Base-by-base conservation (phyloP, 108 stramenopile genomes). In the Nannochloropsis salina region DNA sequence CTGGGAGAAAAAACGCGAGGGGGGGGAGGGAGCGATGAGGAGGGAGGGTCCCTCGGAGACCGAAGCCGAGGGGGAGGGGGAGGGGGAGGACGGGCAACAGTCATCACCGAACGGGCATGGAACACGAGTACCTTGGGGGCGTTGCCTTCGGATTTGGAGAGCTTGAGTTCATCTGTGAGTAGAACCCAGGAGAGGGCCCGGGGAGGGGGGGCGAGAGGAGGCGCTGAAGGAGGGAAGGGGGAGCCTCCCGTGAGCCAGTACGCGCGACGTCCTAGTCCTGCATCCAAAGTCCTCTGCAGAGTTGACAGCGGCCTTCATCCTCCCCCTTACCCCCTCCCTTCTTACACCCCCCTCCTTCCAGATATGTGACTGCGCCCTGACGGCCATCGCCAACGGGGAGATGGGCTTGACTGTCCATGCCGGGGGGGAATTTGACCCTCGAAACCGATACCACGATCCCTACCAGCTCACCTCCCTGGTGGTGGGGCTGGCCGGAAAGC, bases 351-450 rank as follows among this genome's bases (percentile, higher is more conserved):
- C 61, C 61, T 74, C 5, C 61, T n/a, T 4, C 3, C 61, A 74
- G 61, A 74, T 74, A 15, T 74, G 61, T n/a, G 61, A 74, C 61
- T 74, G 61, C 61, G 61, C 61, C 61, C 61, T 74, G 61, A 74
- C 61, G 61, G 61, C 61, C 61, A 74, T 74, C 61, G 61, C 61
- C 61, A 74, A 74, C 5, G 61, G 61, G 61, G 61, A 74, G 4
- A 74, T 74, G 61, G 61, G 61, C 61, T n/a, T 74, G 61, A 74
- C 61, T 2, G 61, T 74, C 20, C 61, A 74, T n/a, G 61, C 61
- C 61, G 61, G 61, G 3, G 61, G 61, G 2, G 61, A 74, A 74
- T 74, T 74, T 5, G 61, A 74, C 61, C 20, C 61, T 4, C 61
- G 4, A 15, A 74, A 74, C 4, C 15, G n/a, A n/a, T 74, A 74